phyloP scores from a whole-genome alignment of 2,329 filamentous ascomycete genomes.

The Arachnopeziza araneosa region DNA sequence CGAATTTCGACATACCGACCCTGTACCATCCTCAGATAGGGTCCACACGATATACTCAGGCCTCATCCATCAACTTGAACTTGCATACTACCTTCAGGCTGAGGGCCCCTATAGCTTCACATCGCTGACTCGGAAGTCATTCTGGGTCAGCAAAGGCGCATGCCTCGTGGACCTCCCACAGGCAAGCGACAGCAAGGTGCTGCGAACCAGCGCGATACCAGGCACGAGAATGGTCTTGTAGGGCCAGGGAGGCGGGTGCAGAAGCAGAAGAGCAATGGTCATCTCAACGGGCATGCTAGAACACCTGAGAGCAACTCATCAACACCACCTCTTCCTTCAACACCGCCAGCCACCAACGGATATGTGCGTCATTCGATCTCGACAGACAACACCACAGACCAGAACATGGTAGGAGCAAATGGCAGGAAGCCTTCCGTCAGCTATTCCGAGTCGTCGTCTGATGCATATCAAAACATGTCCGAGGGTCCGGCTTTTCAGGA shows the following conservation, averaged over 20 bases:
- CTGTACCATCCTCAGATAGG: neutral
- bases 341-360: slow-evolving; percentile 33
- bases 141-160: slow-evolving; percentile 33
- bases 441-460: slow-evolving; percentile 51
- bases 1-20: neutral
- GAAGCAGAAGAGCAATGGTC: slow-evolving; percentile 50
- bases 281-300: slow-evolving; percentile 46
- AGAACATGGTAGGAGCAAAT: slow-evolving; percentile 34
- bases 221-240: slow-evolving; percentile 85
- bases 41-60: neutral
- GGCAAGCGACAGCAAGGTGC: slow-evolving; percentile 35
- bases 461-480: slow-evolving; percentile 38
- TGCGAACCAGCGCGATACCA: slow-evolving; percentile 62
- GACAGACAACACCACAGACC: slow-evolving; percentile 21
- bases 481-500: slow-evolving; percentile 39
- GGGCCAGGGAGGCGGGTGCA: slow-evolving; percentile 61
- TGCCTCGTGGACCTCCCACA: slow-evolving; percentile 30
- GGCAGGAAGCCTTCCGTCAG: slow-evolving; percentile 44
- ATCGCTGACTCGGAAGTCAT: slow-evolving; percentile 30
- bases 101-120: slow-evolving; percentile 17
- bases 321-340: slow-evolving; percentile 35
- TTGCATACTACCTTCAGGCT: slow-evolving; percentile 12
- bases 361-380: slow-evolving; percentile 22
- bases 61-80: neutral
- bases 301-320: slow-evolving; percentile 35